Evolutionary conservation across 2,329 filamentous ascomycete species (phyloP).

Genomic region (Fusarium setosum): DNA sequence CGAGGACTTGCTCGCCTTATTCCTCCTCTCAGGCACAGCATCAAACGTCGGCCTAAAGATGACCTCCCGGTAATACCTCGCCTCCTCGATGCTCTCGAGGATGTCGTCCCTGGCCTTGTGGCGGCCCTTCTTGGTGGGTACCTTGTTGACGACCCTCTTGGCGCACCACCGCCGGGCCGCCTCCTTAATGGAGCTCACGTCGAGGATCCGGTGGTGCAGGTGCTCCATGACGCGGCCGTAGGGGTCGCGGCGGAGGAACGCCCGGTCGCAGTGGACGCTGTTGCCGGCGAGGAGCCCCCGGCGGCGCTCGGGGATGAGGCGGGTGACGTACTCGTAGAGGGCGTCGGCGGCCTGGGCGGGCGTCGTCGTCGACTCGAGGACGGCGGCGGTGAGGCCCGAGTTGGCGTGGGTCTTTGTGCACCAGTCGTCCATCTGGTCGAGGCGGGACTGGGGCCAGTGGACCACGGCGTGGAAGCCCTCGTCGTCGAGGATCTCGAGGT

Average conservation of each 20-base stretch:
- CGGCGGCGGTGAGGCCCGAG: constrained; percentile 84
- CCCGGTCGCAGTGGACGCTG: constrained; percentile 89
- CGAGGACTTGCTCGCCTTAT: constrained; percentile 27
- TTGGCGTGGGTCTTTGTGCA: constrained; percentile 82
- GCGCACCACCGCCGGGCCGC: constrained; percentile 83
- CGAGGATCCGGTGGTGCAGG: constrained; percentile 89
- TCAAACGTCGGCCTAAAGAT: constrained; percentile 67
- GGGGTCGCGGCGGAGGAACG: constrained; percentile 80
- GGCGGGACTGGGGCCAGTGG: constrained; percentile 75
- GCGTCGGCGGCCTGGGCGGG: constrained; percentile 77
- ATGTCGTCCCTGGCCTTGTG: constrained; percentile 93
- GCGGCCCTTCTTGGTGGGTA: constrained; percentile 77
- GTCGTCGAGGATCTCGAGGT: constrained; percentile 80
- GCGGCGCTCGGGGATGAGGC: constrained; percentile 73
- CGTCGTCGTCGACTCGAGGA: constrained; percentile 78
- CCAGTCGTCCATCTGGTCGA: constrained; percentile 89
- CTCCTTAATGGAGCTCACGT: constrained; percentile 94
- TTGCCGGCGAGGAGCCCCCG: constrained; percentile 88
- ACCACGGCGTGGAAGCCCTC: constrained; percentile 84
- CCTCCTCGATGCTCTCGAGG: constrained; percentile 93
- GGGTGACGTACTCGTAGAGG: constrained; percentile 82
- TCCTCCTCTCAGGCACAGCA: constrained; percentile 31
- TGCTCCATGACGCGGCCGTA: constrained; percentile 80
- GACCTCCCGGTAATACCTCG: constrained; percentile 79
- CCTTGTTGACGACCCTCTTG: constrained; percentile 58